A percentile compares a stretch with the other conserved stretches of the same genome.
phyloP scores from a whole-genome alignment of 192 early-diverging fungal species.

The Funneliformis geosporum region DNA sequence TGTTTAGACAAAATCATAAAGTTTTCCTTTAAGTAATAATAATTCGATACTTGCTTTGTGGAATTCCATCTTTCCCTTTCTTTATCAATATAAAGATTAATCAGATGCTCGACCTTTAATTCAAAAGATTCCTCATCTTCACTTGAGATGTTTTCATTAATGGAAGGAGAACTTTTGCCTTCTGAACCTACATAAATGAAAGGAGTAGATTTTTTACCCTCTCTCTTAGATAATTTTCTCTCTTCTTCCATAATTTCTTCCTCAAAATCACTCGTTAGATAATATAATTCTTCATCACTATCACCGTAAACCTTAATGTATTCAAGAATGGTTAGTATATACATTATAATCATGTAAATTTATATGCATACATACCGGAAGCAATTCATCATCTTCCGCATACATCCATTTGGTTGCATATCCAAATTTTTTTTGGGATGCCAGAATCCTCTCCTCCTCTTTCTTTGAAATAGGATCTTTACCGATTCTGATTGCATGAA shows the following conservation, averaged over 20 bases:
- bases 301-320: background rate
- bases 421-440: background rate
- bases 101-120: background rate
- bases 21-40: background rate
- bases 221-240: background rate
- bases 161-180: background rate
- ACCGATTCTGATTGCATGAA: background rate
- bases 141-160: background rate
- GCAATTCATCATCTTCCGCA: constrained; percentile 2
- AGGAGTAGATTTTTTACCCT: background rate
- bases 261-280: constrained; percentile 11
- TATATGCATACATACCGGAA: background rate
- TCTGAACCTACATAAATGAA: background rate
- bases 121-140: background rate
- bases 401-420: constrained; percentile 2
- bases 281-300: constrained; percentile 13
- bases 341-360: background rate
- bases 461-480: background rate
- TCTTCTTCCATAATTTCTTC: constrained; percentile 10
- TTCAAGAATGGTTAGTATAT: background rate
- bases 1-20: background rate
- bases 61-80: background rate
- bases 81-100: background rate
- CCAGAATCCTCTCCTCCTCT: background rate
- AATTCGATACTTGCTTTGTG: background rate